Evolutionary conservation across 2,329 filamentous ascomycete species (phyloP).

Genomic region (Ascochyta clinopodiicola): DNA sequence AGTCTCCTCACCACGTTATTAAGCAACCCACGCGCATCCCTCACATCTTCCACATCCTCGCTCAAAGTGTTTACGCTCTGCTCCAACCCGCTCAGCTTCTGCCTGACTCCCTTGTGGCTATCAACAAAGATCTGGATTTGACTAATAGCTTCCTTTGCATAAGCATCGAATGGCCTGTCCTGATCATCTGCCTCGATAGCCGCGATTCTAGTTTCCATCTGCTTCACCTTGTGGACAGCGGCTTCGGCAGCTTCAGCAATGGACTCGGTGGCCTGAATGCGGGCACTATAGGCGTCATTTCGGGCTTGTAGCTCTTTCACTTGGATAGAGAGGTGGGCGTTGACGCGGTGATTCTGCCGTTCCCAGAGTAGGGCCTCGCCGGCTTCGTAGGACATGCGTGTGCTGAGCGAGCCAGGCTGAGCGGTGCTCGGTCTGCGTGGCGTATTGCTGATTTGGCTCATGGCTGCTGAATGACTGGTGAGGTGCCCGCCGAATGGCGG

Average conservation of each 20-base stretch:
- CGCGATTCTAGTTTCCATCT: conserved; percentile 28
- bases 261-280: conserved; percentile 31
- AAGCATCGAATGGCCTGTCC: conserved; percentile 29
- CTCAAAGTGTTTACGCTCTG: conserved; percentile 7
- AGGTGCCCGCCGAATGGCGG: not conserved
- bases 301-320: conserved; percentile 45
- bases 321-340: conserved; percentile 43
- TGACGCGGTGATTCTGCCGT: conserved; percentile 49
- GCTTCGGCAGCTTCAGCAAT: conserved; percentile 23
- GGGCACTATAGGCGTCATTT: conserved; percentile 25
- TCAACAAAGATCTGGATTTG: conserved; percentile 23
- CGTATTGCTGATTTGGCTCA: conserved; percentile 16
- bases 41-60: conserved; percentile 17
- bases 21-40: conserved; percentile 6
- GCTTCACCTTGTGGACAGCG: conserved; percentile 18
- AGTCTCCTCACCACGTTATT: conserved; percentile 16
- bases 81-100: conserved; percentile 28
- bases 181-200: conserved; percentile 34
- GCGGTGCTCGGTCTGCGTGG: conserved; percentile 20
- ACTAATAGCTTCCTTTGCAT: conserved; percentile 22
- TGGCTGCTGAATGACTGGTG: not conserved
- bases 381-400: conserved; percentile 27
- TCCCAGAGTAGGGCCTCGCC: conserved; percentile 49
- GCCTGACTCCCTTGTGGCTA: conserved; percentile 22
- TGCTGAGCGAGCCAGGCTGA: conserved; percentile 1